Percentiles rank a stretch among this genome's conserved stretches.
These are phyloP conservation scores for Mariannaea sp. DNA, from an alignment of 2,329 filamentous ascomycete genomes.

Conservation along the genomic window DNA sequence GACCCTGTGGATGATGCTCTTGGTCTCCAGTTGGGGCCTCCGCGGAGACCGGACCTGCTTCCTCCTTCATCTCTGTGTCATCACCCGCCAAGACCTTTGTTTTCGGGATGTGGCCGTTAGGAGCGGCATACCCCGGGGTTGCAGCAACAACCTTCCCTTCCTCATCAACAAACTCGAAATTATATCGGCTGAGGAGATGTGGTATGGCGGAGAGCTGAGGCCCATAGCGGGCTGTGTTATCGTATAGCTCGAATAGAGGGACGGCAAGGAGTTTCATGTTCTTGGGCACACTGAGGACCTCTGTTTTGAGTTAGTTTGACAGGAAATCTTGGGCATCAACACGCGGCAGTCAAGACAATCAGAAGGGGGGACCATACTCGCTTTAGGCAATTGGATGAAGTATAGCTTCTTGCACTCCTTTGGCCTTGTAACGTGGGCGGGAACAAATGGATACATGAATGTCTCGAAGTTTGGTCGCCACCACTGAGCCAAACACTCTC, in stretches of 20 bases:
- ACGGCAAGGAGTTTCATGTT: slow-evolving; percentile 99
- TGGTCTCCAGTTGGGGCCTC: neutral
- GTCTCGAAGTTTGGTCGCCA: slow-evolving; percentile 99
- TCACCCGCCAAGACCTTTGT: slow-evolving; percentile 68
- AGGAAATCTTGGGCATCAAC: too few relatives aligned
- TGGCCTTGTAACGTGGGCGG: slow-evolving; percentile 90
- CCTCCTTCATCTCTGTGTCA: slow-evolving; percentile 65
- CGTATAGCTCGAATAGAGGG: slow-evolving; percentile 95
- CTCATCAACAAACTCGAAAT: slow-evolving; percentile 97
- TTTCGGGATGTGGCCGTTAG: slow-evolving; percentile 64
- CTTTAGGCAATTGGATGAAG: slow-evolving; percentile 91
- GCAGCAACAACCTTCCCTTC: slow-evolving; percentile 83
- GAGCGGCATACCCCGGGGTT: slow-evolving; percentile 72
- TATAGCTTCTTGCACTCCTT: slow-evolving; percentile 99
- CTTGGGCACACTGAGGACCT: slow-evolving; percentile 95
- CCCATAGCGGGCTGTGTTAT: slow-evolving; percentile 93
- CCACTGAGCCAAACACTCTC: slow-evolving; percentile 96
- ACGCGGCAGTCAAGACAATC: too few relatives aligned
- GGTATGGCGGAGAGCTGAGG: slow-evolving; percentile 96
- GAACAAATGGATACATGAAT: slow-evolving; percentile 99
- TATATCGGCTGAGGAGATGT: slow-evolving; percentile 91
- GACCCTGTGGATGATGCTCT: neutral
- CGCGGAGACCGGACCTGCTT: slow-evolving; percentile 24
- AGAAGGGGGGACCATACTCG: slow-evolving; percentile 61
- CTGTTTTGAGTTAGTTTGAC: slow-evolving; percentile 53